Conservation (phyloP, 1,284 basidiomycete species). For the Cystobasidium pallidum region DNA sequence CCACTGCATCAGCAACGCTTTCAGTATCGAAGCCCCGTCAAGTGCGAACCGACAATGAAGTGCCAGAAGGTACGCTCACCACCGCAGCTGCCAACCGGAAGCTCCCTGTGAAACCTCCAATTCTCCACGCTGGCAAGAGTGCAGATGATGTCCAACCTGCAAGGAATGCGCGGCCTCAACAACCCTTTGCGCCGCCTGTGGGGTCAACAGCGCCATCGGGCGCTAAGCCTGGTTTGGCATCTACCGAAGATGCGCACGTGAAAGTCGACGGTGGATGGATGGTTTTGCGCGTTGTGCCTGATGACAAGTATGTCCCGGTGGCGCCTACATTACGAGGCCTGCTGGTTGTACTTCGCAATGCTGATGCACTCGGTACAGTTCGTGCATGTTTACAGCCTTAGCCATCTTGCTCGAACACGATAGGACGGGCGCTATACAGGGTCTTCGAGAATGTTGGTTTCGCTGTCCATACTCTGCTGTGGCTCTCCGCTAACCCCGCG, state of each 20-base stretch:
- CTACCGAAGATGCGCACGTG: slow-evolving; percentile 37
- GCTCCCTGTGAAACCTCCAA: not conserved
- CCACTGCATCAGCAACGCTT: not conserved
- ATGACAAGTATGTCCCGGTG: slow-evolving; percentile 48
- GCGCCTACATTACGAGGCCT: slow-evolving; percentile 42
- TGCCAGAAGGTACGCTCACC: slow-evolving; percentile 2
- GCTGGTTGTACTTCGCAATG: slow-evolving; percentile 56
- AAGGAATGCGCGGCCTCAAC: slow-evolving; percentile 41
- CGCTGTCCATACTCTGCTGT: too few relatives aligned
- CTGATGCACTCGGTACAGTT: slow-evolving; percentile 92
- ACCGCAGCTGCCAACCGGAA: slow-evolving; percentile 15
- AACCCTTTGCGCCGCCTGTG: slow-evolving; percentile 52
- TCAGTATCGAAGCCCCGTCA: slow-evolving; percentile 43
- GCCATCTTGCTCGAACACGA: slow-evolving; percentile 82
- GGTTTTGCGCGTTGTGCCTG: slow-evolving; percentile 49
- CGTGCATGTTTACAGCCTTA: slow-evolving; percentile 84
- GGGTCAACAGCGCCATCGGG: slow-evolving; percentile 53
- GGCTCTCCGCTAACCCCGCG: not conserved
- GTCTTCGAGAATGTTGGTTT: slow-evolving; percentile 55
- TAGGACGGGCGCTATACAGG: slow-evolving; percentile 64
- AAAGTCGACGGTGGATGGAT: slow-evolving; percentile 41
- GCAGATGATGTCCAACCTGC: slow-evolving; percentile 30
- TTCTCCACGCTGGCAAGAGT: not conserved
- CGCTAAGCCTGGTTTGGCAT: slow-evolving; percentile 37
- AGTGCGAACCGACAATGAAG: slow-evolving; percentile 21